Conservation (phyloP, 164 flowering plant genomes). For the Pachysandra terminalis region DNA sequence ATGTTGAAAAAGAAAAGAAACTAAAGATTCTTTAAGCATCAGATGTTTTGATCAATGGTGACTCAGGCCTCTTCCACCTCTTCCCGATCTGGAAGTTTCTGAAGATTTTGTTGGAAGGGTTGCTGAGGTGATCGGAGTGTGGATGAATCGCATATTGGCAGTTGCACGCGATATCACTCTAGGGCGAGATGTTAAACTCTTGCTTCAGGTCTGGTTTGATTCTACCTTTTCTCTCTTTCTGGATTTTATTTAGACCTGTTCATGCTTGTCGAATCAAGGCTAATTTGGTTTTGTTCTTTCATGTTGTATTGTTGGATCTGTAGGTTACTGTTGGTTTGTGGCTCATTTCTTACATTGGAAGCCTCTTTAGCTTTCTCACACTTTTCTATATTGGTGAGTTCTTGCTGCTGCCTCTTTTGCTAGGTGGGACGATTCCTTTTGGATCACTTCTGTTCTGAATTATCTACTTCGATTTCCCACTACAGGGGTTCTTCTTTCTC, state of each 20-base stretch:
- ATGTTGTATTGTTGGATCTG: not conserved
- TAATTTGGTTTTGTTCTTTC: not conserved
- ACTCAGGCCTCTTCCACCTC: conserved; percentile 82
- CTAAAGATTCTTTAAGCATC: not conserved
- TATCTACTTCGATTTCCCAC: conserved; percentile 3
- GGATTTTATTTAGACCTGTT: too few relatives aligned
- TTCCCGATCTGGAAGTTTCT: conserved; percentile 76
- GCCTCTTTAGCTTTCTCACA: conserved; percentile 73
- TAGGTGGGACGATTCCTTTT: not conserved
- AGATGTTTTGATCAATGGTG: not conserved
- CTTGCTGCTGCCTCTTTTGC: not conserved
- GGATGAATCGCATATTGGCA: conserved; percentile 48
- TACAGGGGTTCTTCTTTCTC: conserved; percentile 64
- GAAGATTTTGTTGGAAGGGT: conserved; percentile 44
- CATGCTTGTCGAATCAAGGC: too few relatives aligned
- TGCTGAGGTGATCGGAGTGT: conserved; percentile 40
- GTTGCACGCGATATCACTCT: conserved; percentile 64
- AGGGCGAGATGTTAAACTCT: conserved; percentile 45
- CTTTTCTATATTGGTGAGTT: conserved; percentile 71
- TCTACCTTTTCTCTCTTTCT: too few relatives aligned
- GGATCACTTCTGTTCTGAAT: not conserved
- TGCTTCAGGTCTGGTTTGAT: conserved; percentile 48
- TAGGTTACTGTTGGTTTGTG: conserved; percentile 67
- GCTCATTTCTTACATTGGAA: conserved; percentile 63
- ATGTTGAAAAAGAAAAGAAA: too few relatives aligned